Evolutionary conservation across 2,329 filamentous ascomycete genomes (phyloP), one percentile per base, ranked within the genome.

Genomic region (Colletotrichum endophyticum): DNA sequence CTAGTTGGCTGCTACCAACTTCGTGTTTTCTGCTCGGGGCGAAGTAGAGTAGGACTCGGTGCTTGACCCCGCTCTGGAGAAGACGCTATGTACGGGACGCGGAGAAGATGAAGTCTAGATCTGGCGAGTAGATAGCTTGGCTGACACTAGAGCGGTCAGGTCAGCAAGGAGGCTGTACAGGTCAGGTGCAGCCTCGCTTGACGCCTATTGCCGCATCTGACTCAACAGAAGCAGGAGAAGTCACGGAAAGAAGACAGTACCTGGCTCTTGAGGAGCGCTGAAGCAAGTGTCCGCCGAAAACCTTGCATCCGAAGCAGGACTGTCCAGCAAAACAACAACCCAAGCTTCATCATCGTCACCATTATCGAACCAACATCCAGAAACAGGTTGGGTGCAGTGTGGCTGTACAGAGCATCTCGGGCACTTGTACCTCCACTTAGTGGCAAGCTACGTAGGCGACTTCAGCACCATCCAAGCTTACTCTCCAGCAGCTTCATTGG

Each of bases 111-210:
- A 34, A 15, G 56, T 32, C 59, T 22, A 22, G 59, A 22, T 22
- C 30, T 62, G 32, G 44, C 44, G 36, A 34, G 28, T 70, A 15
- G 56, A 36, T 16, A 30, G 49, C 8, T 25, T 13, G 15, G 56
- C 27, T 56, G 28, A 34, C 27, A 63, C 44, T 34, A 27, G 36
- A 75, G 28, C 16, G 68, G 62, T 25, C 64, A 34, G 57, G 63
- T 49, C 8, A 62, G 64, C 28, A 36, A 61, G 61, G 77, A 78
- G 76, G 72, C 77, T 76, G 64, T 70, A 73, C 61, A 36, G 66
- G 73, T 78, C 73, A 78, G 67, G 66, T 70, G 76, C 59, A 70
- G 61, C 68, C 59, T 78, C 34, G 34, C 53, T 61, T 30, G 57
- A 36, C 22, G 22, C 32, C 36, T 16, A 39, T 34, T 30, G 57